Conservation (phyloP, 257 asterid genomes). For the Solanum chilense region DNA sequence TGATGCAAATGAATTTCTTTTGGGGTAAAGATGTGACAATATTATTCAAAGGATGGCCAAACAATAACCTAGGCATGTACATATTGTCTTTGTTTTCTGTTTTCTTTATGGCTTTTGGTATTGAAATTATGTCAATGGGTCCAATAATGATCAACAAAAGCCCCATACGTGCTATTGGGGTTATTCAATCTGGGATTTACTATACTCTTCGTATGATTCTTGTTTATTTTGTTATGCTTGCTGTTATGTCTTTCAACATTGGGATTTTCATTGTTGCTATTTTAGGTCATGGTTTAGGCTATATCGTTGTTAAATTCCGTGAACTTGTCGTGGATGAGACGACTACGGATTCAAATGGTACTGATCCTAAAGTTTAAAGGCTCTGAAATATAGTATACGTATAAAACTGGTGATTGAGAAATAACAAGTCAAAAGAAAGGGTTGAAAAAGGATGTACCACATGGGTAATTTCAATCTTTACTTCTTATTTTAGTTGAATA, state of each 20-base stretch:
- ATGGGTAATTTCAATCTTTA: not conserved
- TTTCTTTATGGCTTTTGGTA: conserved; percentile 25
- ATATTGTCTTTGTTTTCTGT: conserved; percentile 35
- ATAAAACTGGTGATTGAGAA: not conserved
- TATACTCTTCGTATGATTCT: conserved; percentile 44
- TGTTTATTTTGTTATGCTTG: conserved; percentile 63
- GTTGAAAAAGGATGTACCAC: not conserved
- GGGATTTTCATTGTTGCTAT: conserved; percentile 53
- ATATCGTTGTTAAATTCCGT: conserved; percentile 24
- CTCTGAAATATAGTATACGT: not conserved
- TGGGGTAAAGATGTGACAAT: conserved; percentile 29
- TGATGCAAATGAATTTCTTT: conserved; percentile 25
- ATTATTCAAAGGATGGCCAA: conserved; percentile 29
- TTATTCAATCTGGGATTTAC: conserved; percentile 13
- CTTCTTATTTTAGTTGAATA: not conserved
- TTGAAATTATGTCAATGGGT: conserved; percentile 31
- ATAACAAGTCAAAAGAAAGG: not conserved
- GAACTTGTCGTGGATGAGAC: not conserved
- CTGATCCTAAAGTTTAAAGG: not conserved
- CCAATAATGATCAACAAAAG: conserved; percentile 5
- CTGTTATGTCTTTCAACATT: conserved; percentile 65
- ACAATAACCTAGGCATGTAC: conserved; percentile 40
- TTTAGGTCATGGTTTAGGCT: conserved; percentile 47
- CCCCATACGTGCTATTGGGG: conserved; percentile 14
- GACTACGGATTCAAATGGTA: not conserved